Conservation (phyloP, 2,329 filamentous ascomycete genomes). For the Myotisia sp. region DNA sequence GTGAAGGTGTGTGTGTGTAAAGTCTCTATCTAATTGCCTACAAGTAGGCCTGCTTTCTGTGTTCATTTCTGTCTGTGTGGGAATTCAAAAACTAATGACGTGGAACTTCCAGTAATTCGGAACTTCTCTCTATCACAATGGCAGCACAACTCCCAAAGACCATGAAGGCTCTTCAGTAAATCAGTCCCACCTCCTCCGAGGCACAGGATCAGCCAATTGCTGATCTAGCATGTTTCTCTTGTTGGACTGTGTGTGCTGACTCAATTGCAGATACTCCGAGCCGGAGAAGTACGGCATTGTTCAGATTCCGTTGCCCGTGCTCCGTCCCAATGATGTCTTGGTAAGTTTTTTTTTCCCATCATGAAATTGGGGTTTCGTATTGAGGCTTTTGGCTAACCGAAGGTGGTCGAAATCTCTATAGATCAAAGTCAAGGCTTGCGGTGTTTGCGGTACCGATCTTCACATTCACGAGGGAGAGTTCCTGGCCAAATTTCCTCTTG, state of each 20-base stretch:
- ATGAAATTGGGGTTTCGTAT: neutral
- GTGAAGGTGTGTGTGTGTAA: constrained; percentile 1
- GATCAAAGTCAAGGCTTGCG: constrained; percentile 54
- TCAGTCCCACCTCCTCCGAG: constrained; percentile 7
- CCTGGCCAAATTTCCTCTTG: constrained; percentile 32
- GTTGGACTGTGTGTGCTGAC: too few relatives aligned
- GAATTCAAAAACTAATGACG: neutral
- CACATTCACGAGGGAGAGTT: constrained; percentile 53
- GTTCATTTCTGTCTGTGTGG: neutral
- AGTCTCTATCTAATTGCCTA: neutral
- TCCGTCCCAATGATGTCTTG: constrained; percentile 47
- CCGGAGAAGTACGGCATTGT: constrained; percentile 48
- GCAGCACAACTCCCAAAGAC: constrained; percentile 33
- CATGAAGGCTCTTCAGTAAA: constrained; percentile 50
- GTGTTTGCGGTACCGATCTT: constrained; percentile 46
- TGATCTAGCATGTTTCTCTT: neutral
- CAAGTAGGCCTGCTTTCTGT: constrained; percentile 1
- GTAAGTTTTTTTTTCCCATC: constrained; percentile 26
- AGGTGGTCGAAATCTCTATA: constrained; percentile 18
- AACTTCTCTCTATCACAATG: constrained; percentile 17
- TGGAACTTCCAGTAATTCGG: constrained; percentile 1
- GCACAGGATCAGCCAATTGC: neutral
- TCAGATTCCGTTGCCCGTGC: constrained; percentile 45
- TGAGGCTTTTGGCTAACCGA: neutral
- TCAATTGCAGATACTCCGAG: constrained; percentile 41